Base-by-base conservation (phyloP, 2,329 filamentous ascomycete genomes). In the Venturia carpophila region DNA sequence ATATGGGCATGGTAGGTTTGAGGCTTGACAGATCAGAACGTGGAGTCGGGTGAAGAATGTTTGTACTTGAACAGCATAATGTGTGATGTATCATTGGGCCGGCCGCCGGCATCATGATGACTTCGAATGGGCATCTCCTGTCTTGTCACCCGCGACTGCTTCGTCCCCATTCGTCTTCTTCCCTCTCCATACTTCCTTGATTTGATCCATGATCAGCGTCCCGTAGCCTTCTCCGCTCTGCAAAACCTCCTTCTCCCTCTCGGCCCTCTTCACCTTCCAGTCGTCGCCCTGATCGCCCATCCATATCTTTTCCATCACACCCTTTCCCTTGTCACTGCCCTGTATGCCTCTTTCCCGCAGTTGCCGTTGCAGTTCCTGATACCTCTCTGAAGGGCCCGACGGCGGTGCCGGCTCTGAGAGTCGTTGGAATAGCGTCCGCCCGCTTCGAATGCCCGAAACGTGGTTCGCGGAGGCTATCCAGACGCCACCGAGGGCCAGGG, bases 381-480 rank as follows among this genome's bases (percentile, higher is more conserved):
- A 76, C 41, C 68, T 69, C 64, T 78, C 75, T 1, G 76, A 78
- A 1, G 76, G 76, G 56, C 77, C 49, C 0, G 67, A 63, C 21
- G 68, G 66, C 1, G 69, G 55, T 60, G 63, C 67, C 52, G 42
- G 65, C 68, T 63, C 62, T 66, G 65, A 58, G 67, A 58, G 21
- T n/a, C 76, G 72, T 49, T 73, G 70, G 41, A 76, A 66, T 5
- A 79, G 69, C 2, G 75, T 70, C 24, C 72, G 73, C 6, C 77
- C 76, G 37, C 73, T 77, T 62, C 75, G 74, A 61, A 78, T 74
- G 47, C 74, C 74, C 17, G 74, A 71, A 4, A 84, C 73, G 68
- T 83, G 78, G 70, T 82, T 79, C 11, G 79, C 79, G 10, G 79
- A 80, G 42, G 79, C 74, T 65, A 79, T 73, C 69, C 80, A 83